phyloP scores from a whole-genome alignment of 768 basidiomycete species.

The Calvatia gigantea region DNA sequence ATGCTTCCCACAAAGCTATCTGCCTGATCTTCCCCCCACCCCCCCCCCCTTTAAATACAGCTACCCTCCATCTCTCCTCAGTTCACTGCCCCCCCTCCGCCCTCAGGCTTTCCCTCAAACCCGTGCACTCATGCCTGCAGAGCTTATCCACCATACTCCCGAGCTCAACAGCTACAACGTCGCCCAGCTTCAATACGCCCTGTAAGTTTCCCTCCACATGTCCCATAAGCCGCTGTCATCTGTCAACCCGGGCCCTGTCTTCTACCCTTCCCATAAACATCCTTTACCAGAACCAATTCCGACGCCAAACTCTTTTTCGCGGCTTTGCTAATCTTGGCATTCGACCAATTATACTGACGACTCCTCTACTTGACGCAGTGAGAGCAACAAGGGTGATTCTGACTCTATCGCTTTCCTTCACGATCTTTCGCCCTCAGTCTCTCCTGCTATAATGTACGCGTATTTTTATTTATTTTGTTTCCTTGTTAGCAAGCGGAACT shows the following conservation, averaged over 20 bases:
- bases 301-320: slow-evolving; percentile 13
- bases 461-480: too few species aligned
- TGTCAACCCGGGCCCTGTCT: slow-evolving; percentile 26
- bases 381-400: slow-evolving; percentile 17
- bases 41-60: slow-evolving; percentile 24
- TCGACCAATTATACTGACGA: slow-evolving; percentile 16
- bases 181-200: slow-evolving; percentile 57
- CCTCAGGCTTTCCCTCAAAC: slow-evolving; percentile 5
- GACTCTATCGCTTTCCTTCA: slow-evolving; percentile 39
- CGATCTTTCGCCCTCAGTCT: slow-evolving; percentile 44
- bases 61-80: slow-evolving; percentile 7
- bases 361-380: slow-evolving; percentile 24
- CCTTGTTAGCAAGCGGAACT: too few species aligned
- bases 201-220: slow-evolving; percentile 37
- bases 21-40: slow-evolving; percentile 16
- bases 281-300: neutral
- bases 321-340: slow-evolving; percentile 16
- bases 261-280: slow-evolving; percentile 15
- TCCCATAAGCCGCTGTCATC: slow-evolving; percentile 24
- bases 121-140: slow-evolving; percentile 53
- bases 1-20: slow-evolving; percentile 16
- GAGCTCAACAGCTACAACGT: slow-evolving; percentile 60
- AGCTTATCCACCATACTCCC: slow-evolving; percentile 31
- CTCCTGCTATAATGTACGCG: slow-evolving; percentile 44
- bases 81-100: slow-evolving; percentile 5